phyloP scores from a whole-genome alignment of 768 basidiomycete species.

The Cystofilobasidium capitatum region DNA sequence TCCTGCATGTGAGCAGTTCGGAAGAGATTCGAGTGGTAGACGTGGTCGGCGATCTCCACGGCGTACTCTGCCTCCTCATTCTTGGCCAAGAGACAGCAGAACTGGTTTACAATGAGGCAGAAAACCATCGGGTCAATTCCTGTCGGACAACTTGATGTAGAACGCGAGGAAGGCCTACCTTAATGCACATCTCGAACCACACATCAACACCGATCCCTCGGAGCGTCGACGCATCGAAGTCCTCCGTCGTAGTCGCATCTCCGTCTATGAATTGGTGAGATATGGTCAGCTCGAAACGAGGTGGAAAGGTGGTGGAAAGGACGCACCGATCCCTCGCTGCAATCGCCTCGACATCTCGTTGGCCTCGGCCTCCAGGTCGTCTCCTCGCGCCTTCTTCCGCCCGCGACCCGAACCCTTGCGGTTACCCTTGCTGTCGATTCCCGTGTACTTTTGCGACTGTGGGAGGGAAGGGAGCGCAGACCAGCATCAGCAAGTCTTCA shows the following conservation, averaged over 20 bases:
- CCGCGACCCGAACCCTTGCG: not conserved
- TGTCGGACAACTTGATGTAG: not conserved
- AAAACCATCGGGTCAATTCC: not conserved
- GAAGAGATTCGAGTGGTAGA: constrained; percentile 31
- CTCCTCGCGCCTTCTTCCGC: constrained; percentile 9
- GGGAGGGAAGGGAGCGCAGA: not conserved
- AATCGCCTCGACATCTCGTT: constrained; percentile 39
- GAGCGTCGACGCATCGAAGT: constrained; percentile 52
- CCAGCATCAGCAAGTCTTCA: not conserved
- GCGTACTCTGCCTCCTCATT: constrained; percentile 37
- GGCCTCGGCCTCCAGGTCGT: constrained; percentile 36
- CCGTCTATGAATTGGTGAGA: constrained; percentile 6
- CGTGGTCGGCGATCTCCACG: constrained; percentile 37
- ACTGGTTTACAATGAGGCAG: constrained; percentile 27
- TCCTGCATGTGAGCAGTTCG: constrained; percentile 50
- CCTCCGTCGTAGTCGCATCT: constrained; percentile 11
- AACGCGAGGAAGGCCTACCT: constrained; percentile 47
- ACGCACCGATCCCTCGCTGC: constrained; percentile 37
- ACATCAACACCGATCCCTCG: constrained; percentile 71
- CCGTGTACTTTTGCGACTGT: constrained; percentile 30
- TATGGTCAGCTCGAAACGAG: not conserved
- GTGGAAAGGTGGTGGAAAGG: not conserved
- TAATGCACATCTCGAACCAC: constrained; percentile 77
- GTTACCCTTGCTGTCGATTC: constrained; percentile 17
- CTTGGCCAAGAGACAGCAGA: constrained; percentile 38